Evolutionary conservation across 139 green algal species (phyloP).

Genomic region (Picochlorum sp.): DNA sequence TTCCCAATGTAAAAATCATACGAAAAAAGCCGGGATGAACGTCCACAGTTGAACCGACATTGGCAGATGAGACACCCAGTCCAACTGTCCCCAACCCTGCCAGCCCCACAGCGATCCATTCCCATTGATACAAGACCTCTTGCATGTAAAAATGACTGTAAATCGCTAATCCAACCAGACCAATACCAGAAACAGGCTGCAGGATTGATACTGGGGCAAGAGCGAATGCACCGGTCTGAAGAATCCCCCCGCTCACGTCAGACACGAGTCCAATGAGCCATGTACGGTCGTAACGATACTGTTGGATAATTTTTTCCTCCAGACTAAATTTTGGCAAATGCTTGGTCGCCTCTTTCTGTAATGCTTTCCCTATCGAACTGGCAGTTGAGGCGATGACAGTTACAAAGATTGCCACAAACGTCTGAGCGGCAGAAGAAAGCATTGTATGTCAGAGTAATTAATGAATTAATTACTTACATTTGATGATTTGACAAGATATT

Average conservation of each 20-base stretch:
- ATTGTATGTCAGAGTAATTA: not conserved
- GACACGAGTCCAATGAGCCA: constrained; percentile 59
- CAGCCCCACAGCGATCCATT: constrained; percentile 53
- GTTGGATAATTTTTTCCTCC: constrained; percentile 40
- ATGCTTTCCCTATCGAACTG: constrained; percentile 78
- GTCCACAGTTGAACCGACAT: not conserved
- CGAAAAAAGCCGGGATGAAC: constrained; percentile 1
- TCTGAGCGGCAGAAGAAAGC: not conserved
- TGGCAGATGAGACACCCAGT: constrained; percentile 24
- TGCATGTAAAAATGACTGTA: constrained; percentile 81
- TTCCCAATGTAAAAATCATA: constrained; percentile 17
- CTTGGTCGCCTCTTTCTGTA: constrained; percentile 75
- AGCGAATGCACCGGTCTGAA: constrained; percentile 76
- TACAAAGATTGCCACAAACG: constrained; percentile 57
- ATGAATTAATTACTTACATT: not conserved
- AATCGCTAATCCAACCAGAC: constrained; percentile 66
- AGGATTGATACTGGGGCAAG: constrained; percentile 76
- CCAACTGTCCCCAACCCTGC: constrained; percentile 42
- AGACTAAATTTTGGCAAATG: constrained; percentile 48
- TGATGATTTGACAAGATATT: not conserved
- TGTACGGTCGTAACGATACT: constrained; percentile 40
- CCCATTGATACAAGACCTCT: constrained; percentile 36
- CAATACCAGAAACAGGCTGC: constrained; percentile 72
- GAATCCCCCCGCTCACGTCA: constrained; percentile 63
- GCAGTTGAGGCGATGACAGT: constrained; percentile 60